A percentile compares a stretch with the other conserved stretches of the same genome.
These are phyloP conservation scores for Neofusicoccum ribis DNA, from an alignment of 2,329 filamentous ascomycete genomes.

Conservation along the genomic window DNA sequence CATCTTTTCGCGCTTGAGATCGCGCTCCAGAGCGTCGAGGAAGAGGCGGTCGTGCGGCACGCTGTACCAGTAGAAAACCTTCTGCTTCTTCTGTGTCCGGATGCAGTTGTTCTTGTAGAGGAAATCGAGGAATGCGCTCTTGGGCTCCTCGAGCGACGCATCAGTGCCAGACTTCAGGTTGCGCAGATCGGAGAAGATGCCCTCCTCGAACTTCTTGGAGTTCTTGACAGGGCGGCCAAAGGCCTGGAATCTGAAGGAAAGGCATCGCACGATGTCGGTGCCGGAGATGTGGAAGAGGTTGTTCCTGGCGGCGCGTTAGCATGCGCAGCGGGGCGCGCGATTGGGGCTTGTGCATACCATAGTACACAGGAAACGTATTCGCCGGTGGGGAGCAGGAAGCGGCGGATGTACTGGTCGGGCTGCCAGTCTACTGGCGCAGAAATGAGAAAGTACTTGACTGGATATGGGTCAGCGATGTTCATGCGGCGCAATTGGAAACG, in stretches of 20 bases:
- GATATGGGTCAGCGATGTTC: conserved; percentile 33
- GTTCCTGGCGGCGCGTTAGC: conserved; percentile 60
- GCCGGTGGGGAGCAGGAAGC: conserved; percentile 92
- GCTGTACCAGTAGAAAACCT: conserved; percentile 99
- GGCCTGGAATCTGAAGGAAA: conserved; percentile 97
- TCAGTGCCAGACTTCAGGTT: conserved; percentile 98
- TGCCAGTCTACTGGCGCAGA: conserved; percentile 98
- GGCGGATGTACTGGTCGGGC: conserved; percentile 91
- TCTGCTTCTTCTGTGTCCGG: conserved; percentile 99
- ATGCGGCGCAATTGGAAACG: conserved; percentile 22
- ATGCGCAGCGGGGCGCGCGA: not conserved
- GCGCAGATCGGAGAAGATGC: conserved; percentile 97
- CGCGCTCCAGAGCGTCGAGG: conserved; percentile 93
- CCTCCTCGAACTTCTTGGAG: conserved; percentile 99
- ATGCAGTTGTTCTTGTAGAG: conserved; percentile 99
- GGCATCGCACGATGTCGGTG: conserved; percentile 96
- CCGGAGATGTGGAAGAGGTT: conserved; percentile 99
- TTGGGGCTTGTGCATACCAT: conserved; percentile 59
- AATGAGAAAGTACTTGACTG: conserved; percentile 99
- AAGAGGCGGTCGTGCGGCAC: conserved; percentile 97
- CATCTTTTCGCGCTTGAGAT: conserved; percentile 99
- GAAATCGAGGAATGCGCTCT: conserved; percentile 97
- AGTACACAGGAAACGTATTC: conserved; percentile 99
- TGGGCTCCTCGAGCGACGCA: conserved; percentile 96
- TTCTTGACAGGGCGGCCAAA: conserved; percentile 99